Percentiles rank a stretch among this genome's conserved stretches.
These are phyloP conservation scores for Paramecium caudatum DNA, from an alignment of 73 alveolate genomes.

Conservation along the genomic window DNA sequence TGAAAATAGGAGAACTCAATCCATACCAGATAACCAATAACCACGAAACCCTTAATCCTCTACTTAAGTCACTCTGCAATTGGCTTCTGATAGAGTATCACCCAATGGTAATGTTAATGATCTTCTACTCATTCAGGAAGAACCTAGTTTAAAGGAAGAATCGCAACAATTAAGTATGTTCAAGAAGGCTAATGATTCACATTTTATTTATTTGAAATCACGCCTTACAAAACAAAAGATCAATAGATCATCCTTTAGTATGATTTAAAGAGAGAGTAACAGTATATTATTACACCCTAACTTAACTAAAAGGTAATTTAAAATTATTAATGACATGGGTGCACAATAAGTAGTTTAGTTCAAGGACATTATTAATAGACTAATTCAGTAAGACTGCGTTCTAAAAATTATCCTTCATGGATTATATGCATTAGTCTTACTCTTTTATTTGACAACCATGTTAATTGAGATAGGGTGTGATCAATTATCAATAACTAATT, in stretches of 20 bases:
- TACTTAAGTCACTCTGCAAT: conserved; percentile 1
- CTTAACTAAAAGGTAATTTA: neutral
- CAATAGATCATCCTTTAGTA: neutral
- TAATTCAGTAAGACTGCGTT: neutral
- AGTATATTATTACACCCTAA: neutral
- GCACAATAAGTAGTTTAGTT: neutral
- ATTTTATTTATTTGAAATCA: neutral
- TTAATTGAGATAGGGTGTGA: conserved; percentile 19
- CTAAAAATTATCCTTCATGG: neutral
- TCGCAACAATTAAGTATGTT: conserved; percentile 4
- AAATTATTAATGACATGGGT: neutral
- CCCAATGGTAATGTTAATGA: neutral
- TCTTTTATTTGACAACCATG: neutral
- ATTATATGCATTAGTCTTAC: neutral
- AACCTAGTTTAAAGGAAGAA: conserved; percentile 13
- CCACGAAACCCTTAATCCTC: neutral
- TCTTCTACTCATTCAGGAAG: conserved; percentile 5
- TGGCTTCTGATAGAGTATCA: conserved; percentile 19
- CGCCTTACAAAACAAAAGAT: neutral
- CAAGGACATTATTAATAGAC: neutral
- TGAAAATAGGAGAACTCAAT: neutral
- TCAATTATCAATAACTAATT: neutral
- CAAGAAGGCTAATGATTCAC: neutral
- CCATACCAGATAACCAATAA: neutral
- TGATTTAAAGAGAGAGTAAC: neutral